Evolutionary conservation across 1,284 basidiomycete genomes (phyloP).

Genomic region (Sporisorium scitamineum): DNA sequence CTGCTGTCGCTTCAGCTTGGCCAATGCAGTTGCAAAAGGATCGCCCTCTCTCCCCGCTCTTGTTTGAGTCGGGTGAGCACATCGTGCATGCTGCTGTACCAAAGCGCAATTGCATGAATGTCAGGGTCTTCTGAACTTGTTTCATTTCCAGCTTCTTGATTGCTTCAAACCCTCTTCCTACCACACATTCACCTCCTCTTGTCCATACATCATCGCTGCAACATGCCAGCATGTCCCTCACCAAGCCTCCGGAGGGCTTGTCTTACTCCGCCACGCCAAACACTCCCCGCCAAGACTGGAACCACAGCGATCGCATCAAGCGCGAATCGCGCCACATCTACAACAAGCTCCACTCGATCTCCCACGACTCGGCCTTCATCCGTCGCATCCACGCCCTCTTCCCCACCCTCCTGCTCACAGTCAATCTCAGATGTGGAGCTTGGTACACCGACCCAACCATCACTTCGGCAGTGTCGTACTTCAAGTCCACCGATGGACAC

Average conservation of each 20-base stretch:
- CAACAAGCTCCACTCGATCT: slow-evolving; percentile 45
- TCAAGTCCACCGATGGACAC: slow-evolving; percentile 98
- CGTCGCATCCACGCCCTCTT: slow-evolving; percentile 14
- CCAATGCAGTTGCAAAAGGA: too few species aligned
- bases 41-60: not conserved
- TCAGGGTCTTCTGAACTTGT: slow-evolving; percentile 33
- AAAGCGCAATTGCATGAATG: slow-evolving; percentile 4
- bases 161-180: not conserved
- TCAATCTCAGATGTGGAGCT: slow-evolving; percentile 91
- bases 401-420: slow-evolving; percentile 70
- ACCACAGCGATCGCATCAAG: slow-evolving; percentile 39
- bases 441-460: slow-evolving; percentile 86
- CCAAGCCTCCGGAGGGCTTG: not conserved
- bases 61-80: not conserved
- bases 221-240: slow-evolving; percentile 30
- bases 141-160: not conserved
- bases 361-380: slow-evolving; percentile 29
- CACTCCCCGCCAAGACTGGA: slow-evolving; percentile 21
- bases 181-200: too few species aligned
- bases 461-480: slow-evolving; percentile 77
- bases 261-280: not conserved
- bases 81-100: slow-evolving; percentile 1
- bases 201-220: too few species aligned
- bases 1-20: too few species aligned
- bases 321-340: slow-evolving; percentile 49